Percentiles rank a stretch among this genome's conserved stretches.
These are phyloP conservation scores for Xylaria sp. DNA, from an alignment of 2,329 filamentous ascomycete genomes.

Conservation along the genomic window DNA sequence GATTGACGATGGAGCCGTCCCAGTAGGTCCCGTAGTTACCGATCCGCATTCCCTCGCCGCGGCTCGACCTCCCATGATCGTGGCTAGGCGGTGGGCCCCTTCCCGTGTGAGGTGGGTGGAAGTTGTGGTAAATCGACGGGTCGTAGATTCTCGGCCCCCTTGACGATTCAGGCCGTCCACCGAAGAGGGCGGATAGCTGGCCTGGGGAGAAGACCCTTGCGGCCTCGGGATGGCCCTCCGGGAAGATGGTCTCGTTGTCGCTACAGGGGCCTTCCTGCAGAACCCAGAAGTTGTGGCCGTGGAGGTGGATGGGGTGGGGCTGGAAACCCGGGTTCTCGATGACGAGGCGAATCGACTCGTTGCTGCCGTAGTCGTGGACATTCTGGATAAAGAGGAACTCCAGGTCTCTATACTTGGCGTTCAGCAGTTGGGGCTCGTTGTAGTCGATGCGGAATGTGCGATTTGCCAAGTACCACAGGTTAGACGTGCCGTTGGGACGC, in stretches of 20 bases:
- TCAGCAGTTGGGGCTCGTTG: constrained; percentile 26
- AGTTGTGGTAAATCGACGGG: not conserved
- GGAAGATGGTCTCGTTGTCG: constrained; percentile 19
- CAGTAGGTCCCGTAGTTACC: constrained; percentile 24
- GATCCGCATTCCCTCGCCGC: not conserved
- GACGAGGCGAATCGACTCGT: constrained; percentile 35
- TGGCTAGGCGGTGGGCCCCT: no score
- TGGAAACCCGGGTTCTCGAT: constrained; percentile 32
- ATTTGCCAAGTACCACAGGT: constrained; percentile 25
- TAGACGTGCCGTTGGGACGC: constrained; percentile 20
- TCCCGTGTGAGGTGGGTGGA: not conserved
- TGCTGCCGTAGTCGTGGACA: constrained; percentile 25
- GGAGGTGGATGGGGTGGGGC: constrained; percentile 51
- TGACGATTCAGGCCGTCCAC: not conserved
- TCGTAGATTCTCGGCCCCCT: not conserved
- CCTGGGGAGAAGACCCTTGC: constrained; percentile 12
- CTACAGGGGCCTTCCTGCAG: constrained; percentile 37
- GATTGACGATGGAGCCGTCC: constrained; percentile 31
- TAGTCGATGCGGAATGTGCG: constrained; percentile 27
- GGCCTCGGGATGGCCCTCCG: constrained; percentile 10
- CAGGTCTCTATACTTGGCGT: constrained; percentile 14
- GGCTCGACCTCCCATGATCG: no score
- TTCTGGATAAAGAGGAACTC: constrained; percentile 20
- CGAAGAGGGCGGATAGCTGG: constrained; percentile 13
- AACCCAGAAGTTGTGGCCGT: constrained; percentile 54